phyloP scores from a whole-genome alignment of 805 yeast genomes.

The Metschnikowia borealis region DNA sequence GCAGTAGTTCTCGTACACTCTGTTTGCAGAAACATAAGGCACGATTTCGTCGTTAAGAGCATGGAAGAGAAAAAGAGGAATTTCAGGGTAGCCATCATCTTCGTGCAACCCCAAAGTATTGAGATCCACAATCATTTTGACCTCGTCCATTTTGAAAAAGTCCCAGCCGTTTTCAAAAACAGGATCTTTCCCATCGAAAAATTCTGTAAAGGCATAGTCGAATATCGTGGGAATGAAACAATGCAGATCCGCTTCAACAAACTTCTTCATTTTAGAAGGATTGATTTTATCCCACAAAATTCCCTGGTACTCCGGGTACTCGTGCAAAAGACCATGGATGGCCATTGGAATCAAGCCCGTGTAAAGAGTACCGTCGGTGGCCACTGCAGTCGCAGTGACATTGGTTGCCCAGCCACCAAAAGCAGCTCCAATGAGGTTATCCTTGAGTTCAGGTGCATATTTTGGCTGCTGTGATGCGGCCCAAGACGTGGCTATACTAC shows the following conservation, averaged over 20 bases:
- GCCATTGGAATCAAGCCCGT: slow-evolving; percentile 31
- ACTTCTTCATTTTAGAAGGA: neutral
- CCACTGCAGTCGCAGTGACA: slow-evolving; percentile 23
- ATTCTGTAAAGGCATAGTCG: slow-evolving; percentile 5
- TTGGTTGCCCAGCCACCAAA: slow-evolving; percentile 38
- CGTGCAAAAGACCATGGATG: slow-evolving; percentile 30
- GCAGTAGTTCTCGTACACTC: slow-evolving; percentile 27
- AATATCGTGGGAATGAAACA: slow-evolving; percentile 8
- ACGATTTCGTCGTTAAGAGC: slow-evolving; percentile 22
- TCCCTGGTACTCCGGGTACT: slow-evolving; percentile 30
- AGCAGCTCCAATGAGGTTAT: slow-evolving; percentile 27
- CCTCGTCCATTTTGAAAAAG: slow-evolving; percentile 6
- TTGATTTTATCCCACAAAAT: slow-evolving; percentile 3
- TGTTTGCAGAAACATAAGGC: slow-evolving; percentile 17
- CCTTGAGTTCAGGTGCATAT: slow-evolving; percentile 32
- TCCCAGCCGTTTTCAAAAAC: slow-evolving; percentile 5
- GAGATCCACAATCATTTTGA: slow-evolving; percentile 1
- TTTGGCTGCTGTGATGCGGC: slow-evolving; percentile 35
- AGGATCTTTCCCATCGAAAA: slow-evolving; percentile 8
- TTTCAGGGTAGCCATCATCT: slow-evolving; percentile 16
- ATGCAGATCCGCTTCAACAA: slow-evolving; percentile 2
- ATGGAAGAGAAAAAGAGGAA: slow-evolving; percentile 25
- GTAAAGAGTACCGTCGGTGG: slow-evolving; percentile 25
- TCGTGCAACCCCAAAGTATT: slow-evolving; percentile 4
- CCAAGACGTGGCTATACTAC: slow-evolving; percentile 37